These are phyloP conservation scores for Acmispon strigosus DNA, from an alignment of 306 rosid genomes.

Conservation along the genomic window DNA sequence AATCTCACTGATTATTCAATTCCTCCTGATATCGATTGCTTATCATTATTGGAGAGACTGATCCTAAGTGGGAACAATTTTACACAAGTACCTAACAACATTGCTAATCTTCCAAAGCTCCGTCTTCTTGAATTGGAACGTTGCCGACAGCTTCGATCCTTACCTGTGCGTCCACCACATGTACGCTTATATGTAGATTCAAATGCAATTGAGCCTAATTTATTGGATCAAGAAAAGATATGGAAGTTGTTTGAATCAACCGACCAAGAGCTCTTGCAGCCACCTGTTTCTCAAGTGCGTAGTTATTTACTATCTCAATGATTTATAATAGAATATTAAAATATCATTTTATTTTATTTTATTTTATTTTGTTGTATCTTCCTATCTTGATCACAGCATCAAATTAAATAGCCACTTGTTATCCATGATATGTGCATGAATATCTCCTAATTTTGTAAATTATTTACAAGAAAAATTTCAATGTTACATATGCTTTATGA, in stretches of 20 bases:
- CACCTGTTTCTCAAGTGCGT: not conserved
- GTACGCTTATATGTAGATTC: not conserved
- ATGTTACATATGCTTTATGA: not conserved
- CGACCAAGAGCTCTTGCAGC: not conserved
- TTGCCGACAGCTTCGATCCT: not conserved
- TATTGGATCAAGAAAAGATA: slow-evolving; percentile 11
- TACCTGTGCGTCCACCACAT: not conserved
- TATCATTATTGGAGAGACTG: slow-evolving; percentile 8
- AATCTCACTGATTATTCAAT: not conserved
- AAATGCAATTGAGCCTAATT: not conserved
- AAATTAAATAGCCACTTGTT: not conserved
- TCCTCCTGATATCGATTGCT: not conserved
- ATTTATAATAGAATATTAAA: no score
- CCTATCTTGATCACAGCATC: no score
- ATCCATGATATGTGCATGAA: not conserved
- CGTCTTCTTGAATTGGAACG: slow-evolving; percentile 1
- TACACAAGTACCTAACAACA: not conserved
- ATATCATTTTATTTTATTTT: no score
- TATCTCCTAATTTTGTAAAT: not conserved
- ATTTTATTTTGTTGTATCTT: no score
- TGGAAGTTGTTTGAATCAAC: not conserved
- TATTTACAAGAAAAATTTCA: not conserved
- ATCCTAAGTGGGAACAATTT: slow-evolving; percentile 13
- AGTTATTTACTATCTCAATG: no score
- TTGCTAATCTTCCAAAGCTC: slow-evolving; percentile 14